Conservation (phyloP, 169 alveolate species). For the Miamiensis avidus region DNA sequence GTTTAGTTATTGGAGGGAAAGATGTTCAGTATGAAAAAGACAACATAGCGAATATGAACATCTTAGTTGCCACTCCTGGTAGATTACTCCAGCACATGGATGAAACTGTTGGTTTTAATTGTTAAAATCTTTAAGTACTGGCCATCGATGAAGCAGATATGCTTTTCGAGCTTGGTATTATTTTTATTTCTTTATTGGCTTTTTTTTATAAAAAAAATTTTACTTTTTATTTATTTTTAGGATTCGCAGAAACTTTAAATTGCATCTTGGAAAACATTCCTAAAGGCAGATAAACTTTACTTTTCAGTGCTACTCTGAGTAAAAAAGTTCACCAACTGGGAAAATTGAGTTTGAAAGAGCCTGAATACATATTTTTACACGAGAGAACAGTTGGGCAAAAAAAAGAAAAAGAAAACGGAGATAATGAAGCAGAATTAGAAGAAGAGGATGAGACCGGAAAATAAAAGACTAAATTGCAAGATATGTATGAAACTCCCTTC, state of each 20-base stretch:
- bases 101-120: conserved; percentile 90
- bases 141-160: conserved; percentile 86
- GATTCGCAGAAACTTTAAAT: conserved; percentile 88
- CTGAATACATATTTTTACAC: conserved; percentile 51
- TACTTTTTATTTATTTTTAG: conserved; percentile 52
- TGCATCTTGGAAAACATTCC: conserved; percentile 87
- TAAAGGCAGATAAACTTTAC: conserved; percentile 83
- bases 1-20: conserved; percentile 94
- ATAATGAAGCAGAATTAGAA: conserved; percentile 26
- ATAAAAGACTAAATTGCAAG: conserved; percentile 19
- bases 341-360: conserved; percentile 53
- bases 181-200: no score
- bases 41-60: conserved; percentile 76
- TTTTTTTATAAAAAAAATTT: no score
- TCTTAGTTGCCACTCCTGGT: conserved; percentile 95
- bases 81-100: conserved; percentile 94
- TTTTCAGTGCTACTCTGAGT: conserved; percentile 94
- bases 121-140: conserved; percentile 80
- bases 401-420: conserved; percentile 29
- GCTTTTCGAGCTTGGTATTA: conserved; percentile 45
- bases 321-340: conserved; percentile 63
- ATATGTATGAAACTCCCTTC: conserved; percentile 65
- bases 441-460: conserved; percentile 1
- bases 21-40: conserved; percentile 87
- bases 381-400: conserved; percentile 39